Conservation (phyloP, 2,329 filamentous ascomycete species). For the Hymenoscyphus repandus region DNA sequence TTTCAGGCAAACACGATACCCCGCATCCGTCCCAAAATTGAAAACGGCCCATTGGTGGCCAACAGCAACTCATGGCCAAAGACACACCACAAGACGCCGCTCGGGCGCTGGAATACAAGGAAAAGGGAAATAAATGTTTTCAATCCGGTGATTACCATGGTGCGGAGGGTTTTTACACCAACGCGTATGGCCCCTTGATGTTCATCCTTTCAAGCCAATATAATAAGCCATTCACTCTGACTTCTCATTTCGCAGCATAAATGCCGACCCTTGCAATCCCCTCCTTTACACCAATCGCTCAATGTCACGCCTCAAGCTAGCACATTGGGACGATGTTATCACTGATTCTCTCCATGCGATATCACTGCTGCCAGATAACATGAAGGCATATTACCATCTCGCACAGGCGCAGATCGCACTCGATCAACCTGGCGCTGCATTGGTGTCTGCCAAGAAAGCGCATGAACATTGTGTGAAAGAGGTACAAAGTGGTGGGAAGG, state of each 20-base stretch:
- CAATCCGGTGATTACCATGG: conserved; percentile 56
- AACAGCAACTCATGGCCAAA: conserved; percentile 13
- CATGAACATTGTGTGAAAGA: conserved; percentile 63
- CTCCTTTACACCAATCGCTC: conserved; percentile 86
- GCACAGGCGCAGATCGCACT: conserved; percentile 78
- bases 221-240: neutral
- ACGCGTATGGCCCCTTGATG: conserved; percentile 56
- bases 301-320: conserved; percentile 71
- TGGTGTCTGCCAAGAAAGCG: conserved; percentile 63
- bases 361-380: conserved; percentile 35
- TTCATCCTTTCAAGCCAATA: conserved; percentile 1
- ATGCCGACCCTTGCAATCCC: conserved; percentile 70
- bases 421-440: conserved; percentile 65
- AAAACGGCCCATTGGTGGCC: neutral
- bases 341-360: conserved; percentile 74
- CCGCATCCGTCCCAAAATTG: no score
- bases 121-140: conserved; percentile 46
- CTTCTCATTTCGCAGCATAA: conserved; percentile 49
- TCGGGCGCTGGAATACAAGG: conserved; percentile 27
- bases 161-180: conserved; percentile 67
- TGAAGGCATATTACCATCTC: conserved; percentile 82
- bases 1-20: neutral
- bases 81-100: conserved; percentile 18
- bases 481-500: conserved; percentile 64
- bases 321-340: conserved; percentile 68